Conservation (phyloP, 1,284 basidiomycete genomes). For the Xanthoconium separans region DNA sequence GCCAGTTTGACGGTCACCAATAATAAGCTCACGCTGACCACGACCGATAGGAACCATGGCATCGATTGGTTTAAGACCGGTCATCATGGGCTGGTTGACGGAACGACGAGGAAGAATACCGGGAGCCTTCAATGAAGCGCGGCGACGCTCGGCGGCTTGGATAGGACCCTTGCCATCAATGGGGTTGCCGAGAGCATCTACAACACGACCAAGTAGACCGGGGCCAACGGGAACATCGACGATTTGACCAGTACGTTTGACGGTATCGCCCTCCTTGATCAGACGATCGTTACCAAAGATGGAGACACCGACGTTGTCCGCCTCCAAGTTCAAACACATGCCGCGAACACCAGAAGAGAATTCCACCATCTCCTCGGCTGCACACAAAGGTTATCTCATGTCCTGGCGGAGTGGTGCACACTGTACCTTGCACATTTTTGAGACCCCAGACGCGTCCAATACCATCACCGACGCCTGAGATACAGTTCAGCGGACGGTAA, state of each 20-base stretch:
- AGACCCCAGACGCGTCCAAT: constrained; percentile 98
- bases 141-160: constrained; percentile 87
- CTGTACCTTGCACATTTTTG: constrained; percentile 86
- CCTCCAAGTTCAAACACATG: constrained; percentile 99
- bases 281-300: constrained; percentile 99
- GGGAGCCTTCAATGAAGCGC: constrained; percentile 97
- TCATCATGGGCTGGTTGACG: constrained; percentile 99
- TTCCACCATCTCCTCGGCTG: constrained; percentile 99
- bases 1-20: constrained; percentile 99
- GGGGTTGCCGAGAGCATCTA: constrained; percentile 98
- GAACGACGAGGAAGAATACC: constrained; percentile 99
- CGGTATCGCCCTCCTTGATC: constrained; percentile 99
- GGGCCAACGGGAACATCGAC: constrained; percentile 99
- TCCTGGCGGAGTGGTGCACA: constrained; percentile 3
- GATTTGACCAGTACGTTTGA: constrained; percentile 99
- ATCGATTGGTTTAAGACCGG: constrained; percentile 99
- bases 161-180: constrained; percentile 99
- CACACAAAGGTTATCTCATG: constrained; percentile 12
- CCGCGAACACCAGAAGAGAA: constrained; percentile 98
- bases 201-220: constrained; percentile 94
- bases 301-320: constrained; percentile 99
- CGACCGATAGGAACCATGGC: constrained; percentile 99
- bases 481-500: constrained; percentile 15
- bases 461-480: constrained; percentile 96
- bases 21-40: constrained; percentile 99